Evolutionary conservation across 805 yeast genomes (phyloP).

Genomic region (Sugiyamaella valdiviana): DNA sequence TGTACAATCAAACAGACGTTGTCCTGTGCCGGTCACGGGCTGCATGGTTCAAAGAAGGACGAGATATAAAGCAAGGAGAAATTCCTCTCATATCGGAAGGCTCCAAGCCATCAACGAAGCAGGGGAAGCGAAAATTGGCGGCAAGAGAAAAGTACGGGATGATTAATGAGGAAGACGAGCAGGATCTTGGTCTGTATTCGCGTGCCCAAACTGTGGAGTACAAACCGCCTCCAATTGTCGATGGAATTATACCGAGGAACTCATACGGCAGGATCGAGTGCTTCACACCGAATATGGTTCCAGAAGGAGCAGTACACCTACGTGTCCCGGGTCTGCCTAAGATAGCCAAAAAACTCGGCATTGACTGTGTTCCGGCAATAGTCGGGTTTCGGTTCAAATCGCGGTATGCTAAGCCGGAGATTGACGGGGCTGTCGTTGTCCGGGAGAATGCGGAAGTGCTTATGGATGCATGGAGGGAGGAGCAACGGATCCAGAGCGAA

Average conservation of each 20-base stretch:
- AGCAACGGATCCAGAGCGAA: neutral
- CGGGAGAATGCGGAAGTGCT: constrained; percentile 35
- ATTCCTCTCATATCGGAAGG: constrained; percentile 45
- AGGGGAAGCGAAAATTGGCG: constrained; percentile 1
- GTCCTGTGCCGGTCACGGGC: constrained; percentile 53
- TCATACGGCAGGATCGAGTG: constrained; percentile 72
- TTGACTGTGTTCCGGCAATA: constrained; percentile 70
- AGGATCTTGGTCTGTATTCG: constrained; percentile 49
- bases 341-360: constrained; percentile 55
- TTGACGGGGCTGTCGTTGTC: constrained; percentile 63
- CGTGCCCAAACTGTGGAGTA: constrained; percentile 63
- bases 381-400: constrained; percentile 63
- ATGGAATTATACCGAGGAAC: constrained; percentile 62
- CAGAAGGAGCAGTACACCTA: constrained; percentile 56
- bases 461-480: constrained; percentile 5
- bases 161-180: constrained; percentile 31
- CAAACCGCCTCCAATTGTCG: constrained; percentile 50
- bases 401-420: constrained; percentile 47
- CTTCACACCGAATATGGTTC: constrained; percentile 66
- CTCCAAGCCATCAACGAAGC: constrained; percentile 14
- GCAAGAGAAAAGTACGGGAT: constrained; percentile 5
- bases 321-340: constrained; percentile 46
- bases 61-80: constrained; percentile 58
- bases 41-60: constrained; percentile 71
- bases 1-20: constrained; percentile 54